Conservation (phyloP, 257 asterid genomes). For the Rehmannia glutinosa region DNA sequence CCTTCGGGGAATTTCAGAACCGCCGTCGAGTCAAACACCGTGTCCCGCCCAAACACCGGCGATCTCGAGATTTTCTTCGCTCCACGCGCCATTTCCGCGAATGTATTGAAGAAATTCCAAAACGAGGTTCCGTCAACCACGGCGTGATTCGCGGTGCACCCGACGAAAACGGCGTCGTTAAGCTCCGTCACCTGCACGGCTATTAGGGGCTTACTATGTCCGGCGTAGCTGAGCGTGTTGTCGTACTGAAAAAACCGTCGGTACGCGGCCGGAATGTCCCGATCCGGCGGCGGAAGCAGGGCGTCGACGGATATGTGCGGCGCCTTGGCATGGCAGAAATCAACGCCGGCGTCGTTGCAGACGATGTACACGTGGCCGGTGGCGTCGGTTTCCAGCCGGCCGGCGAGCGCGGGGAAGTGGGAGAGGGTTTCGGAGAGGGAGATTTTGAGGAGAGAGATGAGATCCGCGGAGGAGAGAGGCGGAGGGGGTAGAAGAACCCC, state of each 20-base stretch:
- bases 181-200: constrained; percentile 85
- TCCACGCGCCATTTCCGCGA: constrained; percentile 63
- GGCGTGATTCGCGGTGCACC: constrained; percentile 79
- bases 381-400: constrained; percentile 64
- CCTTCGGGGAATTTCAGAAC: constrained; percentile 60
- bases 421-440: constrained; percentile 69
- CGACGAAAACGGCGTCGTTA: constrained; percentile 63
- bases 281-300: constrained; percentile 28
- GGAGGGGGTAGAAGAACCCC: constrained; percentile 70
- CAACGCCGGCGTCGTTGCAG: constrained; percentile 69
- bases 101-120: constrained; percentile 90
- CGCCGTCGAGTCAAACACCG: constrained; percentile 62
- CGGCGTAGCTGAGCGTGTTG: constrained; percentile 68
- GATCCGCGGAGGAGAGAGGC: constrained; percentile 35
- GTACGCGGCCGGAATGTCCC: constrained; percentile 52
- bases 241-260: constrained; percentile 70
- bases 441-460: constrained; percentile 53
- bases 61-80: constrained; percentile 36
- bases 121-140: constrained; percentile 95
- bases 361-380: constrained; percentile 58
- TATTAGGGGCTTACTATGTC: constrained; percentile 58
- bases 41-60: constrained; percentile 60
- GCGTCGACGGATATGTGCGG: constrained; percentile 29
- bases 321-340: constrained; percentile 68
- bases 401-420: constrained; percentile 83